Evolutionary conservation across 1,139 yeast genomes (phyloP).

Genomic region (Tardiomyces digboiensis): DNA sequence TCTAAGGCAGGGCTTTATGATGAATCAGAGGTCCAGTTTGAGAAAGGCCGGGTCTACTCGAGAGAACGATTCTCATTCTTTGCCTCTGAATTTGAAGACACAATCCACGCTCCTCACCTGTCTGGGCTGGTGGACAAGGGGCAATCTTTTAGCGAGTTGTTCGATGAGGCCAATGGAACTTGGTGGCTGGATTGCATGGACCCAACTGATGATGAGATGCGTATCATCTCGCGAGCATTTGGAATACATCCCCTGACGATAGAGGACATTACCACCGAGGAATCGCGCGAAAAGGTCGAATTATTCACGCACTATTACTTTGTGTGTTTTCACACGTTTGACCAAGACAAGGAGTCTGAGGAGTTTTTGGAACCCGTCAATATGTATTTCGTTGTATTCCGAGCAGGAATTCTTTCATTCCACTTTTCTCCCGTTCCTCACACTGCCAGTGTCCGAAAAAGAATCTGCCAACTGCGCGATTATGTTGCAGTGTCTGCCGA

Average conservation of each 20-base stretch:
- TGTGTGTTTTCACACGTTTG: conserved; percentile 67
- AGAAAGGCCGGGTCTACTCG: conserved; percentile 4
- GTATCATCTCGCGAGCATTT: conserved; percentile 78
- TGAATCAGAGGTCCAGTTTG: neutral
- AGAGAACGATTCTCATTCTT: conserved; percentile 73
- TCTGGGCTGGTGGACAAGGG: conserved; percentile 62
- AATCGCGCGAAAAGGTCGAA: conserved; percentile 93
- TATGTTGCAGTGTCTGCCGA: conserved; percentile 83
- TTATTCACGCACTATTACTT: conserved; percentile 82
- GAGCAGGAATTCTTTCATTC: conserved; percentile 75
- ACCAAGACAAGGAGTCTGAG: conserved; percentile 9
- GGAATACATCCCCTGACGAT: conserved; percentile 94
- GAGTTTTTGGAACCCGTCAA: conserved; percentile 83
- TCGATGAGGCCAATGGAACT: conserved; percentile 46
- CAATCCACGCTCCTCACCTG: conserved; percentile 82
- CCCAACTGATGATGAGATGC: conserved; percentile 98
- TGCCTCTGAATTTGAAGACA: conserved; percentile 72
- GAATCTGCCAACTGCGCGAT: conserved; percentile 84
- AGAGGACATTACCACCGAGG: conserved; percentile 90
- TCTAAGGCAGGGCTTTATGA: neutral
- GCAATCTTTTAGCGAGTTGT: conserved; percentile 54
- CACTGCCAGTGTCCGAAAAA: conserved; percentile 80
- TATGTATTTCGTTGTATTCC: conserved; percentile 80
- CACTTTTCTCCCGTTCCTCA: conserved; percentile 78
- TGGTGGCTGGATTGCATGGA: conserved; percentile 91